Conservation (phyloP, 2,329 filamentous ascomycete species). For the Calonectria honghensis region DNA sequence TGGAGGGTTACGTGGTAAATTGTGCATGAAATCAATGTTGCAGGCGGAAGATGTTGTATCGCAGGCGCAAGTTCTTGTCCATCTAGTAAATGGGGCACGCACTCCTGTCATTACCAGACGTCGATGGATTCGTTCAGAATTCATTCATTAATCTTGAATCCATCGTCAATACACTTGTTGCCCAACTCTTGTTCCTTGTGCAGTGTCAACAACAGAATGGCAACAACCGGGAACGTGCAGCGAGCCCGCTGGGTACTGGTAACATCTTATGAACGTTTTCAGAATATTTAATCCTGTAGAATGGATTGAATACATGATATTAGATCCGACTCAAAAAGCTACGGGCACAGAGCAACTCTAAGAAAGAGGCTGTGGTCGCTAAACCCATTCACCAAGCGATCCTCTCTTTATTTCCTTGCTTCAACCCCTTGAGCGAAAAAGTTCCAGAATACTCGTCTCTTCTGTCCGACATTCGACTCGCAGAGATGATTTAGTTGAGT, state of each 20-base stretch:
- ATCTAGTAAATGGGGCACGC: background rate
- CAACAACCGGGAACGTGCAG: too few species aligned
- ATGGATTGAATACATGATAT: too few species aligned
- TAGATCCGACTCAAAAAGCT: slow-evolving; percentile 40
- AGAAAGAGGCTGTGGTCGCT: slow-evolving; percentile 34
- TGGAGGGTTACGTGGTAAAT: background rate
- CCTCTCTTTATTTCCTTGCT: slow-evolving; percentile 53
- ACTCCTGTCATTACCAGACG: background rate
- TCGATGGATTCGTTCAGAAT: background rate
- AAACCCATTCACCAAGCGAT: slow-evolving; percentile 26
- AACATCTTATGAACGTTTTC: too few species aligned
- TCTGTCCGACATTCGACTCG: slow-evolving; percentile 34
- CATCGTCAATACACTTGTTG: background rate
- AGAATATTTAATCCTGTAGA: too few species aligned
- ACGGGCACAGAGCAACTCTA: background rate
- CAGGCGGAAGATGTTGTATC: background rate
- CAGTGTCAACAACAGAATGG: too few species aligned
- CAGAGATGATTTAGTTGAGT: too few species aligned
- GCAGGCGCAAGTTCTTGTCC: background rate
- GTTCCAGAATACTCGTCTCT: slow-evolving; percentile 39
- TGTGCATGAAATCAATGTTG: background rate
- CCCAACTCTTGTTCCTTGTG: background rate
- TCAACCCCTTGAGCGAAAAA: slow-evolving; percentile 33
- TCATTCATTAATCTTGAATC: background rate
- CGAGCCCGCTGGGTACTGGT: too few species aligned